Percentiles rank a stretch among this genome's conserved stretches.
These are phyloP conservation scores for Aspergillus ruber DNA, from an alignment of 2,329 filamentous ascomycete genomes.

Conservation along the genomic window DNA sequence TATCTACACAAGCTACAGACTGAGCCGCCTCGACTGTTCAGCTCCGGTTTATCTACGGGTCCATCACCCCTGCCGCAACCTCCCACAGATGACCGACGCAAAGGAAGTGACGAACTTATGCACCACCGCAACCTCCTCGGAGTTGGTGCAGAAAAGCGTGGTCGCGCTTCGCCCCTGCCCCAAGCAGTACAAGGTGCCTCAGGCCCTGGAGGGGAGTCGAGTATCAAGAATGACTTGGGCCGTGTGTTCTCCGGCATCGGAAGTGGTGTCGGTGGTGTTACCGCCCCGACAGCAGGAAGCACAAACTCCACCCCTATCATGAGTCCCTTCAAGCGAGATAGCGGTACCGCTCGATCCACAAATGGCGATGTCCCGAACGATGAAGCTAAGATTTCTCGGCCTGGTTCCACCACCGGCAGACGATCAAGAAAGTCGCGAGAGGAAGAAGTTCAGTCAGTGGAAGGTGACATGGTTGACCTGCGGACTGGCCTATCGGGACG, in stretches of 20 bases:
- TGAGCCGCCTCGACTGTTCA: conserved; percentile 26
- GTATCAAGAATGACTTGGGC: conserved; percentile 91
- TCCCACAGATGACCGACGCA: conserved; percentile 35
- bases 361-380: conserved; percentile 34
- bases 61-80: conserved; percentile 20
- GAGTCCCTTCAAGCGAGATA: conserved; percentile 46
- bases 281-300: conserved; percentile 43
- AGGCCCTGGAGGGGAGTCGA: conserved; percentile 73
- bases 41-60: conserved; percentile 26
- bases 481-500: conserved; percentile 58
- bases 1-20: conserved; percentile 27
- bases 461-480: conserved; percentile 59
- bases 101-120: conserved; percentile 50
- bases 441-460: conserved; percentile 57
- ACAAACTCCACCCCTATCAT: conserved; percentile 50
- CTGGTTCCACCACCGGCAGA: conserved; percentile 47
- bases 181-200: conserved; percentile 88
- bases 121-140: conserved; percentile 65
- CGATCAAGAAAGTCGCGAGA: conserved; percentile 66
- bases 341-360: conserved; percentile 41
- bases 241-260: conserved; percentile 94
- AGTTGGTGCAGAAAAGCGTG: conserved; percentile 67
- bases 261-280: conserved; percentile 55
- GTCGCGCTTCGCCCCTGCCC: conserved; percentile 78
- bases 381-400: conserved; percentile 36